These are phyloP conservation scores for Amanita inopinata DNA, from an alignment of 768 basidiomycete genomes.

Conservation along the genomic window DNA sequence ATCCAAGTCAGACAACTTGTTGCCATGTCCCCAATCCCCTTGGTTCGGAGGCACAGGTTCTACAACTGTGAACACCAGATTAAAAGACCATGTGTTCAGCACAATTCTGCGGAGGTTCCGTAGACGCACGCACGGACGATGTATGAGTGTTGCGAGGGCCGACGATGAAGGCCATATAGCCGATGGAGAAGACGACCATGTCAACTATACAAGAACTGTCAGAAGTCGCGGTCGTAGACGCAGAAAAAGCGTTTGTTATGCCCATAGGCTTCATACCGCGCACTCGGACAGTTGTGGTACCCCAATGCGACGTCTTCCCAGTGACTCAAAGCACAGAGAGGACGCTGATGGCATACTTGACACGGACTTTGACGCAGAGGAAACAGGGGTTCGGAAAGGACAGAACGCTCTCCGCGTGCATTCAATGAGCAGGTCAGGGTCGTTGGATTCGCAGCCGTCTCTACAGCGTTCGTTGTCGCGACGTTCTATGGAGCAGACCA, in stretches of 20 bases:
- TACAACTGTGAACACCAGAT: conserved; percentile 85
- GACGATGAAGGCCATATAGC: conserved; percentile 45
- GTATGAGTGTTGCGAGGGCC: conserved; percentile 27
- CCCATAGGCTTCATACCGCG: conserved; percentile 30
- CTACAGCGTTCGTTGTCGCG: conserved; percentile 17
- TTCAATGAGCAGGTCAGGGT: conserved; percentile 33
- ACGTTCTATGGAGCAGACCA: conserved; percentile 17
- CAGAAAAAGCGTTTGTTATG: conserved; percentile 30
- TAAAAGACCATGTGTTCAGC: conserved; percentile 94
- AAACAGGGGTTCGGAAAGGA: conserved; percentile 6
- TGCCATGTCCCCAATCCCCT: conserved; percentile 30
- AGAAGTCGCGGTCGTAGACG: conserved; percentile 22
- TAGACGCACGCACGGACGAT: conserved; percentile 36
- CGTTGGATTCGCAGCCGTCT: conserved; percentile 24
- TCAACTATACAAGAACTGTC: conserved; percentile 14
- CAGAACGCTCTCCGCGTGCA: conserved; percentile 18
- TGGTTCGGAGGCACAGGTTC: conserved; percentile 87
- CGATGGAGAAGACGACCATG: conserved; percentile 19
- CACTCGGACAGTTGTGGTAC: conserved; percentile 26
- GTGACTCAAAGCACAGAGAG: conserved; percentile 24
- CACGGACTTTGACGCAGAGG: conserved; percentile 27
- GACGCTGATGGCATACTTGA: conserved; percentile 29
- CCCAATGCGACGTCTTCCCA: conserved; percentile 54
- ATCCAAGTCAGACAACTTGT: conserved; percentile 30
- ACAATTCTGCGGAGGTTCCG: conserved; percentile 73